Conservation (phyloP, 2,329 filamentous ascomycete species). For the Diaporthe capsici region DNA sequence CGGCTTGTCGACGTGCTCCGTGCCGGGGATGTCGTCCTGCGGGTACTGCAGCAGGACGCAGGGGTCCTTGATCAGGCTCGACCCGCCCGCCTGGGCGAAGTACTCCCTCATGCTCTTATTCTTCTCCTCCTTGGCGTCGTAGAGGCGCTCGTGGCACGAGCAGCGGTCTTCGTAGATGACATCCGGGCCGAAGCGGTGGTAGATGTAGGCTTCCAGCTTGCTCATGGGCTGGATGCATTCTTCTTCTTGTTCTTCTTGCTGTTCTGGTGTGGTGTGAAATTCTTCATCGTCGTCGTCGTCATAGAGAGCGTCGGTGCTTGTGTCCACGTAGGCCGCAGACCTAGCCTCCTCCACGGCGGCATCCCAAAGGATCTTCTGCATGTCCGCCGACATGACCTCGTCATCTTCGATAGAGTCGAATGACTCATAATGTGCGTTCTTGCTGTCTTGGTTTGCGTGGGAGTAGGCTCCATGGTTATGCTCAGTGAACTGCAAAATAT, state of each 20-base stretch:
- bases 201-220: background rate
- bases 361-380: background rate
- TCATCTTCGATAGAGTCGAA: background rate
- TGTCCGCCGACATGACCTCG: background rate
- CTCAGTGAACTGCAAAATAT: background rate
- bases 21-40: background rate
- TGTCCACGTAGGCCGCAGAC: background rate
- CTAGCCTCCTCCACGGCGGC: background rate
- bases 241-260: background rate
- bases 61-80: background rate
- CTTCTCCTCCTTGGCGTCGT: background rate
- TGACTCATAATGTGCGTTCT: background rate
- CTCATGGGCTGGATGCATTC: too few species aligned
- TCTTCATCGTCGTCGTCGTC: background rate
- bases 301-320: background rate
- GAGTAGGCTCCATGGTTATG: background rate
- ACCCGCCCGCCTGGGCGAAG: background rate
- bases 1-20: constrained; percentile 20
- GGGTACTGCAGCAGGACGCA: constrained; percentile 1
- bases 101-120: background rate
- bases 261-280: background rate
- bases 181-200: background rate
- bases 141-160: background rate
- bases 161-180: background rate
- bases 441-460: background rate